A percentile compares a stretch with the other conserved stretches of the same genome.
These are phyloP conservation scores for Elsinoe arachidis DNA, from an alignment of 2,329 filamentous ascomycete genomes.

Conservation along the genomic window DNA sequence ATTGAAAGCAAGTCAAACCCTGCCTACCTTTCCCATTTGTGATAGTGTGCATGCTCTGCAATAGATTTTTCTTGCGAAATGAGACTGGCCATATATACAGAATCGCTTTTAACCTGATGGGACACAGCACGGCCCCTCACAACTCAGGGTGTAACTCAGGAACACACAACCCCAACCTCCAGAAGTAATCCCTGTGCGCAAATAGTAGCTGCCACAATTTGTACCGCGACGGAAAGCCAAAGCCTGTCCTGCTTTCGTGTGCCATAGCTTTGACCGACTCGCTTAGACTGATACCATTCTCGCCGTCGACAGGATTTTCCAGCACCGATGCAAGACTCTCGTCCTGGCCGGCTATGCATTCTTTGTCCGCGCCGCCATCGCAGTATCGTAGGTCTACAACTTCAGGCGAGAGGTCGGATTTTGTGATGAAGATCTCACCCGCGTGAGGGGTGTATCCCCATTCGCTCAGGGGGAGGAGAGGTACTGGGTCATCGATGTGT, in stretches of 20 bases:
- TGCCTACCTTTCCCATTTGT: neutral
- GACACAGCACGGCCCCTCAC: neutral
- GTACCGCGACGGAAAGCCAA: slow-evolving; percentile 44
- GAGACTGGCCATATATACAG: no score
- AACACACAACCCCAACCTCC: slow-evolving; percentile 81
- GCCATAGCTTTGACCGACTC: slow-evolving; percentile 9
- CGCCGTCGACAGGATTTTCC: neutral
- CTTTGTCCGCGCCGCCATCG: slow-evolving; percentile 58
- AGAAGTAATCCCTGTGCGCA: slow-evolving; percentile 94
- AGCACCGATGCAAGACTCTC: slow-evolving; percentile 20
- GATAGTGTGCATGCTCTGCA: no score
- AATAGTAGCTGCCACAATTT: slow-evolving; percentile 91
- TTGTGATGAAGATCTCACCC: slow-evolving; percentile 80
- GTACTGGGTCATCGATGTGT: slow-evolving; percentile 79
- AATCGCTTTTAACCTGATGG: no score
- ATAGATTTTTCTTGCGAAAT: neutral
- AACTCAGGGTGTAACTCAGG: slow-evolving; percentile 36
- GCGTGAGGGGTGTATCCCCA: slow-evolving; percentile 83
- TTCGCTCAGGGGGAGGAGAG: slow-evolving; percentile 72
- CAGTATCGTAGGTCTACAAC: slow-evolving; percentile 64
- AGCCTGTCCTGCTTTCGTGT: slow-evolving; percentile 6
- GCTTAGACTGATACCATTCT: neutral
- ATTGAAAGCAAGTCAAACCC: neutral
- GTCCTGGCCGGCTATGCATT: slow-evolving; percentile 60
- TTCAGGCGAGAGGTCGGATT: slow-evolving; percentile 58